Conservation (phyloP, 805 yeast genomes). For the Saturnispora diversa region DNA sequence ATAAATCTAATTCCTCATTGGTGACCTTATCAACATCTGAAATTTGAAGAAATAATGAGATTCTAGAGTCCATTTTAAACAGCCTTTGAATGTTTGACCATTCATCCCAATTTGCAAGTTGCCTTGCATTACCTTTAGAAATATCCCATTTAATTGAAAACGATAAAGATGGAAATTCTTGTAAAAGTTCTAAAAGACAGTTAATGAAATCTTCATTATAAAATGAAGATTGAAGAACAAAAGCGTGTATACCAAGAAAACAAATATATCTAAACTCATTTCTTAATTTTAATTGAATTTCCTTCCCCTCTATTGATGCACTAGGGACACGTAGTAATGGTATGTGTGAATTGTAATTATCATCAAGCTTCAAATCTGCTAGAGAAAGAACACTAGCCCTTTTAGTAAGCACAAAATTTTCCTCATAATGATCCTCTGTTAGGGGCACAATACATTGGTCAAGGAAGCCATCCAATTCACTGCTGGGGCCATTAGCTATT, state of each 20-base stretch:
- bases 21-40: not conserved
- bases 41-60: not conserved
- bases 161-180: not conserved
- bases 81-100: not conserved
- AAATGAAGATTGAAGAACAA: conserved; percentile 51
- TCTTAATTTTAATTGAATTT: conserved; percentile 22
- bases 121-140: not conserved
- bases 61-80: not conserved
- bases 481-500: too few species aligned
- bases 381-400: too few species aligned
- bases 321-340: not conserved
- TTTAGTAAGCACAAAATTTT: too few species aligned
- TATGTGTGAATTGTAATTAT: too few species aligned
- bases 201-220: not conserved
- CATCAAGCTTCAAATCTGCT: too few species aligned
- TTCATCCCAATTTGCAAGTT: not conserved
- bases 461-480: not conserved
- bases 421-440: too few species aligned
- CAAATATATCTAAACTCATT: conserved; percentile 54
- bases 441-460: too few species aligned
- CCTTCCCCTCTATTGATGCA: not conserved
- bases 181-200: not conserved
- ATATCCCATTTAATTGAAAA: not conserved
- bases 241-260: conserved; percentile 46
- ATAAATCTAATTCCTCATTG: not conserved